phyloP scores from a whole-genome alignment of 2,329 filamentous ascomycete species.

The Fusarium bulbicola region DNA sequence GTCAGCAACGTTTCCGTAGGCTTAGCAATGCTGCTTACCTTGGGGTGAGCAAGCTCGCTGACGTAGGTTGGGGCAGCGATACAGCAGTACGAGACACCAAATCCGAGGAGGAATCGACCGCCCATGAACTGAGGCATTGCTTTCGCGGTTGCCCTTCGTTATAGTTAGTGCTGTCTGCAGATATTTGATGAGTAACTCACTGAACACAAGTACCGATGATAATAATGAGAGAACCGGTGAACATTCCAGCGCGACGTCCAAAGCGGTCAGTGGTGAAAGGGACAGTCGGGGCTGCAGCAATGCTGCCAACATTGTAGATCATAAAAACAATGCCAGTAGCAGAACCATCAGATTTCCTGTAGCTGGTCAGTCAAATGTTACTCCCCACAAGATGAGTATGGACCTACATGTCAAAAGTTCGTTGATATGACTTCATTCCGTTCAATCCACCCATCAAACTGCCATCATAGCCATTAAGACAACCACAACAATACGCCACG shows the following conservation, averaged over 20 bases:
- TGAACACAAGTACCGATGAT: conserved; percentile 53
- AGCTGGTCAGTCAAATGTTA: no score
- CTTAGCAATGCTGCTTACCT: background rate
- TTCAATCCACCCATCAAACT: conserved; percentile 41
- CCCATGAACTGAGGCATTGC: conserved; percentile 51
- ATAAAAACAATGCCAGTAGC: conserved; percentile 48
- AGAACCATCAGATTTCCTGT: conserved; percentile 30
- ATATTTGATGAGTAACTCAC: conserved; percentile 9
- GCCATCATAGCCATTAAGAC: conserved; percentile 47
- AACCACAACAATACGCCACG: conserved; percentile 63
- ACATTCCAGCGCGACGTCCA: conserved; percentile 54
- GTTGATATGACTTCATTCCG: conserved; percentile 41
- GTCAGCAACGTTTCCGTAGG: accelerated
- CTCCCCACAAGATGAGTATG: accelerated
- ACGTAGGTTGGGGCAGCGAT: conserved; percentile 53
- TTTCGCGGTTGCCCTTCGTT: conserved; percentile 43
- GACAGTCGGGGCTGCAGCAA: conserved; percentile 52
- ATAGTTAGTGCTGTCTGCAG: background rate
- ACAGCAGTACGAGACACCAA: conserved; percentile 55
- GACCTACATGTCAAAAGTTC: conserved; percentile 26
- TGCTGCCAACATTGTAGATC: conserved; percentile 57
- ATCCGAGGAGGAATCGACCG: conserved; percentile 65
- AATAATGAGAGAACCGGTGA: conserved; percentile 51
- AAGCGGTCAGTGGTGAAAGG: conserved; percentile 53
- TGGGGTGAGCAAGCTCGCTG: conserved; percentile 61